phyloP scores from a whole-genome alignment of 768 basidiomycete species.

The Symmetrospora coprosmae region DNA sequence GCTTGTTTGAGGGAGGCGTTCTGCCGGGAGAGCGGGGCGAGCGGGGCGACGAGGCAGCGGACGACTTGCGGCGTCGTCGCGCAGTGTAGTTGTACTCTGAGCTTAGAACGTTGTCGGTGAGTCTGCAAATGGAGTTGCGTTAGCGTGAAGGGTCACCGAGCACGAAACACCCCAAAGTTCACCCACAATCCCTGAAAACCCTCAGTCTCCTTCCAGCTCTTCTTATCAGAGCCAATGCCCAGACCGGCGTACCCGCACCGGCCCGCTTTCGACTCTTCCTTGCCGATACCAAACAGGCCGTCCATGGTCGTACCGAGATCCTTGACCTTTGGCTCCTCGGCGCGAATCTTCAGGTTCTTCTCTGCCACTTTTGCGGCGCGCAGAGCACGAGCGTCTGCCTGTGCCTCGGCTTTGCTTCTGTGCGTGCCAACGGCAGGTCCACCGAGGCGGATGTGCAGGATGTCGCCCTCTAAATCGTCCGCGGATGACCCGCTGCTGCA shows the following conservation, averaged over 20 bases:
- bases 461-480: not conserved
- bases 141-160: too few relatives aligned
- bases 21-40: not conserved
- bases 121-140: not conserved
- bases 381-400: too few relatives aligned
- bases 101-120: not conserved
- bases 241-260: slow-evolving; percentile 14
- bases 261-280: slow-evolving; percentile 15
- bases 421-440: not conserved
- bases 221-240: slow-evolving; percentile 12
- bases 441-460: not conserved
- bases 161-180: too few relatives aligned
- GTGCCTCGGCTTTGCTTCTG: not conserved
- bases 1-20: not conserved
- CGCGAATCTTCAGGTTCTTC: not conserved
- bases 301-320: not conserved
- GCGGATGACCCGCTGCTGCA: too few relatives aligned
- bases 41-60: too few relatives aligned
- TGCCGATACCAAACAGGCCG: slow-evolving; percentile 9
- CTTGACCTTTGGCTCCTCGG: slow-evolving; percentile 9
- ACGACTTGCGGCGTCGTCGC: too few relatives aligned
- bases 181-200: slow-evolving; percentile 5
- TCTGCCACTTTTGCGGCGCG: not conserved
- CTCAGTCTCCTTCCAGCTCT: slow-evolving; percentile 5
- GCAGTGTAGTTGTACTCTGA: slow-evolving; percentile 8